Evolutionary conservation across 495 filamentous ascomycete genomes (phyloP).

Genomic region (Cairneyella variabilis): DNA sequence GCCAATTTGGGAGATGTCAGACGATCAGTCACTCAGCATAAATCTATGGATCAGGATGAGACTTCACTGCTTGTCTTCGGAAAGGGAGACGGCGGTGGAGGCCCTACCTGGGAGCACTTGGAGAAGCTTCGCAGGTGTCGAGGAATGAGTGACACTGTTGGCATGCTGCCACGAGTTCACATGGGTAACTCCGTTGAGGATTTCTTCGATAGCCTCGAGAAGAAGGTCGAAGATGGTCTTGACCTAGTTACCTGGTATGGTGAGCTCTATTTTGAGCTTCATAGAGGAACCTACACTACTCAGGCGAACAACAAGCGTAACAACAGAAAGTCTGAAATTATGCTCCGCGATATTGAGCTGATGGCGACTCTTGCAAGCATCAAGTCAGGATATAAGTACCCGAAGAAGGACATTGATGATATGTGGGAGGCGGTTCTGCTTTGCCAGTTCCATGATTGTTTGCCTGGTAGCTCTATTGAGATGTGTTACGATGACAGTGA

Average conservation of each 20-base stretch:
- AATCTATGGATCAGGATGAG: constrained; percentile 86
- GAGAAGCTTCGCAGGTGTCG: constrained; percentile 95
- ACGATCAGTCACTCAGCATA: constrained; percentile 87
- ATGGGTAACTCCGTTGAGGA: constrained; percentile 94
- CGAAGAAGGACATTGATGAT: constrained; percentile 82
- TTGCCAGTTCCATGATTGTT: constrained; percentile 95
- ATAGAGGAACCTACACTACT: constrained; percentile 94
- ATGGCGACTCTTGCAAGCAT: constrained; percentile 84
- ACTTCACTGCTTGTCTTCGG: constrained; percentile 90
- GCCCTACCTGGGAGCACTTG: constrained; percentile 87
- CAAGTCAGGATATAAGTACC: constrained; percentile 74
- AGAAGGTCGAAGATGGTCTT: constrained; percentile 62
- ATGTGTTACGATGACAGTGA: constrained; percentile 97
- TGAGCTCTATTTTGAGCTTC: constrained; percentile 95
- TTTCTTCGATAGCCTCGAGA: constrained; percentile 83
- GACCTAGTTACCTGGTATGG: constrained; percentile 96
- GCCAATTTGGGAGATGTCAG: constrained; percentile 95
- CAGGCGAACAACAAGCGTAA: constrained; percentile 96
- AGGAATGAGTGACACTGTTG: constrained; percentile 84
- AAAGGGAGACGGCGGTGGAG: constrained; percentile 93
- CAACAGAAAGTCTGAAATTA: constrained; percentile 79
- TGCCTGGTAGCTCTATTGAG: constrained; percentile 92
- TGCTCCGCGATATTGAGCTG: constrained; percentile 83
- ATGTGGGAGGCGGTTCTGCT: constrained; percentile 89
- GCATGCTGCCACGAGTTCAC: constrained; percentile 78